Evolutionary conservation across 83 land plant genomes (phyloP), one percentile per base, ranked within the genome.

Genomic region (Larix sibirica): DNA sequence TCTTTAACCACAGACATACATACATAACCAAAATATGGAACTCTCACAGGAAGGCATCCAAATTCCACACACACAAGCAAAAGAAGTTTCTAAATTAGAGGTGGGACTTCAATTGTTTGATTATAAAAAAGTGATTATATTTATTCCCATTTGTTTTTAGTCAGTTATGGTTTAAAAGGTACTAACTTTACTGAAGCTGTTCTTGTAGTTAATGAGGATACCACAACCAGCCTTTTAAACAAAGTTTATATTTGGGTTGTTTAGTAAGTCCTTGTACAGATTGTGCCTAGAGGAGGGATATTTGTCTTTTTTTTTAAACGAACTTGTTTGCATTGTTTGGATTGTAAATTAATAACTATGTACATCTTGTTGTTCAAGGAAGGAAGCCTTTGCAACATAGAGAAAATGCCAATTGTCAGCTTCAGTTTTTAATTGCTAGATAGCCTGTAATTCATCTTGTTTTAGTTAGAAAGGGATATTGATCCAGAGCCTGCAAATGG

Each of bases 341-440:
- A 47, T 24, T 75, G 79, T 50, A 54, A 76, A 76, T 23, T 76
- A 54, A 76, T 76, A 75, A 21, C 78, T 58, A 76, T 76, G 79
- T 7, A 76, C 28, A 28, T 28, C 10, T 50, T 50, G 56, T 50
- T 50, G 56, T 50, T 50, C 56, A 50, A 50, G 12, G 56, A 10
- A 50, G 56, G 56, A 50, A 50, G 10, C 56, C 56, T 50, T 50
- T 50, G 56, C 56, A 50, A 50, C 56, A 50, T 9, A 9, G 56
- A 50, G 56, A 50, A 50, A 50, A 50, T 50, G 56, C 10, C 56
- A 50, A 50, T 9, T 50, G 56, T 2, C 10, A 50, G 56, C 12
- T 50, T 50, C 56, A 50, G 56, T 50, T 50, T 47, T 50, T 50
- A 50, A 50, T 9, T 50, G 56, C 56, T 50, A 44, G 6, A 44